These are phyloP conservation scores for Apiotrichum brassicae DNA, from an alignment of 1,284 basidiomycete genomes.

Conservation along the genomic window DNA sequence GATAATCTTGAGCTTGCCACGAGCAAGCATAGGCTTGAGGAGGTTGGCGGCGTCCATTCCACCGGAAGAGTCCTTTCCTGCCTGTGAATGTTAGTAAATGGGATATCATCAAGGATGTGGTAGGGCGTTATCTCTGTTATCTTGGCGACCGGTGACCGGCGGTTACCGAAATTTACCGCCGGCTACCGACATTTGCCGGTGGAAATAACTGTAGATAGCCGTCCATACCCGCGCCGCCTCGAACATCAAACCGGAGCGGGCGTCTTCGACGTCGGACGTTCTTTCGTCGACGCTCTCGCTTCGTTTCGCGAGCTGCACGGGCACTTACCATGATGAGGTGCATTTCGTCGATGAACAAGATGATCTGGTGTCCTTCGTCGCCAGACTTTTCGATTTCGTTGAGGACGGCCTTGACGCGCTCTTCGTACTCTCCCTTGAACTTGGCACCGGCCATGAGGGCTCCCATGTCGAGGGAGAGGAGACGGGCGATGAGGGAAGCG, in stretches of 20 bases:
- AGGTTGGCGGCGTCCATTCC: slow-evolving; percentile 65
- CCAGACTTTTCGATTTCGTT: slow-evolving; percentile 85
- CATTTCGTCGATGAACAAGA: slow-evolving; percentile 92
- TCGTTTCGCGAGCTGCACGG: too few species aligned
- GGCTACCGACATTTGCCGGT: too few species aligned
- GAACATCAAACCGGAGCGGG: too few species aligned
- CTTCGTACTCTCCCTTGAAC: slow-evolving; percentile 96
- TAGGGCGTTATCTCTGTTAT: too few species aligned
- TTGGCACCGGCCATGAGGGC: slow-evolving; percentile 91
- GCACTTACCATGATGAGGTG: slow-evolving; percentile 76
- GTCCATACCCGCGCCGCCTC: too few species aligned
- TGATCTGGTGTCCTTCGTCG: slow-evolving; percentile 74
- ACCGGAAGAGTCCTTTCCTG: slow-evolving; percentile 37
- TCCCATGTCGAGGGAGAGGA: slow-evolving; percentile 79
- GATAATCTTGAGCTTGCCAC: slow-evolving; percentile 83
- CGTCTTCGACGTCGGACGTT: too few species aligned
- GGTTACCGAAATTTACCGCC: too few species aligned
- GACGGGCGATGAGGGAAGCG: slow-evolving; percentile 70
- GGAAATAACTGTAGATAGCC: too few species aligned
- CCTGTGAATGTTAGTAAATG: slow-evolving; percentile 4
- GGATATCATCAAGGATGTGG: too few species aligned
- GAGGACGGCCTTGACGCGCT: slow-evolving; percentile 87
- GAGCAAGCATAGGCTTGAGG: slow-evolving; percentile 81
- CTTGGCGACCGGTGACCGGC: too few species aligned
- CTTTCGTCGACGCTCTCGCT: not conserved